Conservation (phyloP, 805 yeast genomes). For the Cyberlindnera saturnus region DNA sequence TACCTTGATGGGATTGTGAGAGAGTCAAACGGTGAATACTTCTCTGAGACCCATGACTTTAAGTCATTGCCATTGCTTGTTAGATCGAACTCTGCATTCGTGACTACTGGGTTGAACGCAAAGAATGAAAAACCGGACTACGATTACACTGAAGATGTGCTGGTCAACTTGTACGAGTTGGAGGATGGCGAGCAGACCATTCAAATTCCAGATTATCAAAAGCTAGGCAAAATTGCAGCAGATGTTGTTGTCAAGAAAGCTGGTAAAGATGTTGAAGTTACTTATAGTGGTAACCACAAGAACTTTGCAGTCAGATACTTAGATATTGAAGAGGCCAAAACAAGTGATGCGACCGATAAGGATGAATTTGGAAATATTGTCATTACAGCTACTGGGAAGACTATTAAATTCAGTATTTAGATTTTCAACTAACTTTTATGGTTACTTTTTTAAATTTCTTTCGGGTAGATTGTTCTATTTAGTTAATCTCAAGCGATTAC, state of each 20-base stretch:
- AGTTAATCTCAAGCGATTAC: too few relatives aligned
- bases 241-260: slow-evolving; percentile 8
- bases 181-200: slow-evolving; percentile 15
- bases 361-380: slow-evolving; percentile 14
- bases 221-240: slow-evolving; percentile 10
- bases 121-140: slow-evolving; percentile 16
- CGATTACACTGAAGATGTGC: slow-evolving; percentile 15
- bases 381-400: slow-evolving; percentile 3
- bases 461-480: too few relatives aligned
- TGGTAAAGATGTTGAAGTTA: slow-evolving; percentile 3
- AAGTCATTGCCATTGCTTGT: slow-evolving; percentile 16
- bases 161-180: slow-evolving; percentile 14
- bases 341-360: not conserved
- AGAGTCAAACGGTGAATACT: slow-evolving; percentile 13
- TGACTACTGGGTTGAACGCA: slow-evolving; percentile 14
- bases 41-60: slow-evolving; percentile 15
- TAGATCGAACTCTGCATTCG: slow-evolving; percentile 13
- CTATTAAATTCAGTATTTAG: not conserved
- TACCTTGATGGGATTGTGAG: slow-evolving; percentile 17
- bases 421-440: not conserved
- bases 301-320: slow-evolving; percentile 14
- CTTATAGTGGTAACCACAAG: slow-evolving; percentile 4
- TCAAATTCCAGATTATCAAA: slow-evolving; percentile 12
- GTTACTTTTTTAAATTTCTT: too few relatives aligned
- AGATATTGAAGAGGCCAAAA: slow-evolving; percentile 3